Conservation (phyloP, 768 basidiomycete genomes). For the Naematelia aurantialba region DNA sequence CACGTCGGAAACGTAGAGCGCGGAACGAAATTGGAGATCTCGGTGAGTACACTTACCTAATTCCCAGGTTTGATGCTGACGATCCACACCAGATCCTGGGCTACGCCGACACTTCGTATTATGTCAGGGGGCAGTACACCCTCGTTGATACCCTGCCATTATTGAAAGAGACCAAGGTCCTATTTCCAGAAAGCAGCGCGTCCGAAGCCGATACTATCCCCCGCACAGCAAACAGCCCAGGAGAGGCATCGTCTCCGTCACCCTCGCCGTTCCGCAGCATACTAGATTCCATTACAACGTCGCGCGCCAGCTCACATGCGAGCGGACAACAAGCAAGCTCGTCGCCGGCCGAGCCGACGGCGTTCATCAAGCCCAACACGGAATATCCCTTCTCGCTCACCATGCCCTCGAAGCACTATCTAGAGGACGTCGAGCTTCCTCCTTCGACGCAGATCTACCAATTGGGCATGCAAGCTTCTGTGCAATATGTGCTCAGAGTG, state of each 20-base stretch:
- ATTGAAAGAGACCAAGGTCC: slow-evolving; percentile 10
- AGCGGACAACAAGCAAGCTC: neutral
- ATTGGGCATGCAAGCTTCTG: slow-evolving; percentile 40
- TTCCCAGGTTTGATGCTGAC: neutral
- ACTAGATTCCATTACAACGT: neutral
- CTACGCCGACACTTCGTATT: slow-evolving; percentile 33
- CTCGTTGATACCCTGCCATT: slow-evolving; percentile 38
- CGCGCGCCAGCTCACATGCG: neutral
- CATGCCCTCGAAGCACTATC: slow-evolving; percentile 35
- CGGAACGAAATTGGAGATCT: slow-evolving; percentile 31
- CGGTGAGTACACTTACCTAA: slow-evolving; percentile 21
- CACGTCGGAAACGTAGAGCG: slow-evolving; percentile 35
- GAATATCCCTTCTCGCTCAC: slow-evolving; percentile 29
- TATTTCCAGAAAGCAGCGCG: slow-evolving; percentile 20
- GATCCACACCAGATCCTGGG: slow-evolving; percentile 25
- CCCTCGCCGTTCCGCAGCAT: slow-evolving; percentile 1
- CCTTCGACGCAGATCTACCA: slow-evolving; percentile 34
- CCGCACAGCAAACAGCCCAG: neutral
- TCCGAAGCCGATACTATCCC: neutral
- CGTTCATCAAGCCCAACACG: neutral
- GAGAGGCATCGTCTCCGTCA: neutral
- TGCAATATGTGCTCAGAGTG: slow-evolving; percentile 38
- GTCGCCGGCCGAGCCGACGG: neutral
- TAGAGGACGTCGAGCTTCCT: slow-evolving; percentile 25
- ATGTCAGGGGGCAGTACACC: slow-evolving; percentile 43